Evolutionary conservation across 257 asterid genomes (phyloP).

Genomic region (Anisodus tanguticus): DNA sequence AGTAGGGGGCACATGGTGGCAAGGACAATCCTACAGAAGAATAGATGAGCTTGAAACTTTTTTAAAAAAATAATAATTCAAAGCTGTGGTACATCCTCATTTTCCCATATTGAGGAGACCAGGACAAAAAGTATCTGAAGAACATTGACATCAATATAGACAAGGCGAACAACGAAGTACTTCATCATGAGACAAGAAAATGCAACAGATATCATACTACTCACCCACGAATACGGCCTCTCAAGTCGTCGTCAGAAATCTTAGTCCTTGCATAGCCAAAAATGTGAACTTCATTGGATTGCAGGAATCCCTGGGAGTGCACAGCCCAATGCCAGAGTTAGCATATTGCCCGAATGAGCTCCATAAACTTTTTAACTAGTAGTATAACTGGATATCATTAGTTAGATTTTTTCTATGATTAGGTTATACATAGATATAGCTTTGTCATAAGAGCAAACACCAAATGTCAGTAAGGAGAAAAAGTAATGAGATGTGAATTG

Average conservation of each 20-base stretch:
- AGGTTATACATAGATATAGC: not conserved
- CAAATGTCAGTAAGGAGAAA: not conserved
- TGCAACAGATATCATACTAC: conserved; percentile 22
- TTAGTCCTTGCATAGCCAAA: conserved; percentile 97
- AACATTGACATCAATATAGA: not conserved
- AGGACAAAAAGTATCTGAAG: conserved; percentile 18
- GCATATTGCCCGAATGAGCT: conserved; percentile 1
- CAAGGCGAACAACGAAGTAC: not conserved
- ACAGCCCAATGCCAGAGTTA: conserved; percentile 28
- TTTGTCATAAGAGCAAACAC: not conserved
- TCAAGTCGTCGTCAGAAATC: conserved; percentile 78
- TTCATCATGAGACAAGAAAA: conserved; percentile 23
- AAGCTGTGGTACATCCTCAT: not conserved
- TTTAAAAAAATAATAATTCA: not conserved
- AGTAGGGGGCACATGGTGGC: not conserved
- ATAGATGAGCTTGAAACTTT: not conserved
- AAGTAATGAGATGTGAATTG: not conserved
- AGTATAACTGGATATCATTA: not conserved
- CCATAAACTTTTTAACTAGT: conserved; percentile 19
- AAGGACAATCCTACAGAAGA: not conserved
- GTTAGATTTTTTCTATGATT: not conserved
- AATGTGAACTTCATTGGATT: conserved; percentile 84
- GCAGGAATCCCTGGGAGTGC: conserved; percentile 76
- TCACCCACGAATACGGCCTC: conserved; percentile 85
- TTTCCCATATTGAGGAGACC: not conserved